phyloP scores from a whole-genome alignment of 192 early-diverging fungal genomes.

The Phycomyces blakesleeanus region DNA sequence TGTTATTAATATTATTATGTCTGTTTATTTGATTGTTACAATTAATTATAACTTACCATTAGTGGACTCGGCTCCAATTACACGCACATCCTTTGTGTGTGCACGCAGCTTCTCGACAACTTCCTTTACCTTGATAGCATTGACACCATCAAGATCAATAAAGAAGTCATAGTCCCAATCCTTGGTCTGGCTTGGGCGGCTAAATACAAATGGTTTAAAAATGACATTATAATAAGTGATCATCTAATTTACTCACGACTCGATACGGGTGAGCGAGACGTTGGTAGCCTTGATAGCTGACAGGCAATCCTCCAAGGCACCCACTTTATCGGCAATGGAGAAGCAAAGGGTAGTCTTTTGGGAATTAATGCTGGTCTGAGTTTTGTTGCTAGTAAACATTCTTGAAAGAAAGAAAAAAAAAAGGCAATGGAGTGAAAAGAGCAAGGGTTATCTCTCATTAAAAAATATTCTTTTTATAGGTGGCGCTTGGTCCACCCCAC shows the following conservation, averaged over 20 bases:
- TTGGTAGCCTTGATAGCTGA: constrained; percentile 60
- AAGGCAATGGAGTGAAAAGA: constrained; percentile 11
- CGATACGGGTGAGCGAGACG: constrained; percentile 91
- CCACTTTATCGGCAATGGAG: constrained; percentile 80
- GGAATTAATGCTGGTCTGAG: not conserved
- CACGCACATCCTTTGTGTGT: constrained; percentile 67
- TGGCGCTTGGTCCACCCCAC: not conserved
- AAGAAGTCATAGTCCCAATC: constrained; percentile 91
- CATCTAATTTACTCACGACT: constrained; percentile 69
- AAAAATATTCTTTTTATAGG: too few relatives aligned
- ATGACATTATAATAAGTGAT: not conserved
- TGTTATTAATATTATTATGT: too few relatives aligned
- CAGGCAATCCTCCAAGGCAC: constrained; percentile 82
- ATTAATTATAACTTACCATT: too few relatives aligned
- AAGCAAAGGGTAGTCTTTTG: constrained; percentile 46
- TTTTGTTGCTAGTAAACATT: constrained; percentile 17
- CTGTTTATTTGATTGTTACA: too few relatives aligned
- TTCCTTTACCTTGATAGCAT: constrained; percentile 54
- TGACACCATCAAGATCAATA: constrained; percentile 78
- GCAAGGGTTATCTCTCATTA: not conserved
- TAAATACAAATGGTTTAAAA: constrained; percentile 9
- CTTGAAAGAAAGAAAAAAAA: constrained; percentile 2
- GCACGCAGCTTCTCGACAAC: constrained; percentile 61
- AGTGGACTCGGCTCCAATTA: constrained; percentile 51
- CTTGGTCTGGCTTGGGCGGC: constrained; percentile 74